Evolutionary conservation across 208 protist genomes (phyloP).

Genomic region (Angomonas ambiguus): DNA sequence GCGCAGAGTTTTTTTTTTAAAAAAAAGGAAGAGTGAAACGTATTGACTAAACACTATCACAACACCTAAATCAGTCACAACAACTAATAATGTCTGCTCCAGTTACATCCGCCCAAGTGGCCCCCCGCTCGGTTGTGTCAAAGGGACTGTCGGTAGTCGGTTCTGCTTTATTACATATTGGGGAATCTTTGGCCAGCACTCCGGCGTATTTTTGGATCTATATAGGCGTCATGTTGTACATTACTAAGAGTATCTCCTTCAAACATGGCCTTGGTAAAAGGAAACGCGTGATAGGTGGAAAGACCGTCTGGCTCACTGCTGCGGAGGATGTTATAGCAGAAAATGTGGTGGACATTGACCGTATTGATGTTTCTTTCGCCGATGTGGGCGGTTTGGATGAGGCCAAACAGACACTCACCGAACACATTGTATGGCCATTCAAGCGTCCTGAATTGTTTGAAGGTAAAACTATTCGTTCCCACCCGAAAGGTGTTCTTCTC

Average conservation of each 20-base stretch:
- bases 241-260: constrained; percentile 44
- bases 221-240: constrained; percentile 52
- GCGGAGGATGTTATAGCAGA: constrained; percentile 66
- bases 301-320: constrained; percentile 36
- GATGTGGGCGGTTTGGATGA: constrained; percentile 75
- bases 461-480: constrained; percentile 78
- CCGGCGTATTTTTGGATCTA: constrained; percentile 75
- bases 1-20: background rate
- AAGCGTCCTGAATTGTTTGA: constrained; percentile 68
- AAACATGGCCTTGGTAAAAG: constrained; percentile 30
- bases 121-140: background rate
- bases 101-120: background rate
- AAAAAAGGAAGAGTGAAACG: background rate
- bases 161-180: background rate
- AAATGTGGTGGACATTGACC: constrained; percentile 60
- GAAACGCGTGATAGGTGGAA: constrained; percentile 38
- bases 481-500: constrained; percentile 99
- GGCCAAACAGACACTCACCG: constrained; percentile 63
- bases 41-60: no score
- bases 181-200: constrained; percentile 25
- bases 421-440: constrained; percentile 88
- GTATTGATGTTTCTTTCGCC: constrained; percentile 57
- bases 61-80: background rate
- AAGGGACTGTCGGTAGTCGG: background rate
- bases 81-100: constrained; percentile 3